Conservation (phyloP, 495 filamentous ascomycete genomes). For the Neurospora pannonica region DNA sequence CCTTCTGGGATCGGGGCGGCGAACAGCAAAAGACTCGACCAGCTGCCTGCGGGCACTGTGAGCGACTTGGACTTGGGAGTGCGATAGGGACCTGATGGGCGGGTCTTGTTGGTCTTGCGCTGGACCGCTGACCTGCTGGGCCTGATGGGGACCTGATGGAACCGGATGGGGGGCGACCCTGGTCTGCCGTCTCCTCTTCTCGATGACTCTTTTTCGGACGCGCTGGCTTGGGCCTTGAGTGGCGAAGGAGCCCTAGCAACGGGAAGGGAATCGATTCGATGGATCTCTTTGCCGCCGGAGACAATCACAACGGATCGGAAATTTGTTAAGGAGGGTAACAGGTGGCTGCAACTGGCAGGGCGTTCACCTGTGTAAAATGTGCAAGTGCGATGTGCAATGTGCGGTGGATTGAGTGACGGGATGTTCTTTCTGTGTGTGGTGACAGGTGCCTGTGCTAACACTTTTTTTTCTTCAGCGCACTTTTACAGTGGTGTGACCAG, state of each 20-base stretch:
- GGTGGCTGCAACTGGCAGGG: slow-evolving; percentile 37
- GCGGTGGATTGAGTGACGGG: background rate
- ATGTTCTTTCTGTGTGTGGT: background rate
- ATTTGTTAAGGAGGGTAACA: slow-evolving; percentile 18
- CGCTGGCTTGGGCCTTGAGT: slow-evolving; percentile 28
- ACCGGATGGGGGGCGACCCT: slow-evolving; percentile 18
- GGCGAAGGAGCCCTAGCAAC: background rate
- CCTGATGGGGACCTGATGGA: background rate
- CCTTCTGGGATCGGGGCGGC: slow-evolving; percentile 1
- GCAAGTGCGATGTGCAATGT: background rate
- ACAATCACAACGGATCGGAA: background rate
- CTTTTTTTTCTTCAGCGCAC: background rate
- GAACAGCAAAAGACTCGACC: background rate
- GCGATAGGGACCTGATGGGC: slow-evolving; percentile 22
- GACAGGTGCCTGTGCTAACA: background rate
- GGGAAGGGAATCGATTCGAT: background rate
- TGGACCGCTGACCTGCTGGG: background rate
- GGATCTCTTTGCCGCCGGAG: slow-evolving; percentile 21
- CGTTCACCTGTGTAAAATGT: slow-evolving; percentile 4
- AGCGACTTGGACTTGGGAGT: slow-evolving; percentile 20
- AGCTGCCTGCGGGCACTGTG: slow-evolving; percentile 1
- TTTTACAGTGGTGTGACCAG: slow-evolving; percentile 21
- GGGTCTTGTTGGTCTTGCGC: slow-evolving; percentile 6
- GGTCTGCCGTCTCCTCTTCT: slow-evolving; percentile 8
- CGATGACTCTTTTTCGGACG: slow-evolving; percentile 36